A percentile compares a stretch with the other conserved stretches of the same genome.
Conservation (phyloP, 495 filamentous ascomycete genomes). For the Barbatosphaeria neglecta region DNA sequence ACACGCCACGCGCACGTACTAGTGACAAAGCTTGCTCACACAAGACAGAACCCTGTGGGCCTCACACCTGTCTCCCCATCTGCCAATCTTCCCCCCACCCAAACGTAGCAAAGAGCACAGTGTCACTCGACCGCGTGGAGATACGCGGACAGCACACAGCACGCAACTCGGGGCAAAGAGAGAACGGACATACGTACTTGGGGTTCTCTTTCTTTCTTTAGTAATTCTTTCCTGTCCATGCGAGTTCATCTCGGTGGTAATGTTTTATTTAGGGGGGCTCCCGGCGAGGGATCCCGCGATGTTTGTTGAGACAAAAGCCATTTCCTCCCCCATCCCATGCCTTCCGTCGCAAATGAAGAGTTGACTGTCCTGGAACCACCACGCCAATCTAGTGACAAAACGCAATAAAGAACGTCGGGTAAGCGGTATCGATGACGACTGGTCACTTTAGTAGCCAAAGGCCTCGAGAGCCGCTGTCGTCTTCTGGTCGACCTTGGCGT, state of each 20-base stretch:
- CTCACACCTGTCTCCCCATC: too few relatives aligned
- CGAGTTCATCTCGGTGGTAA: conserved; percentile 13
- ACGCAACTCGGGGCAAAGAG: background rate
- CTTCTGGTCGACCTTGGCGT: conserved; percentile 69
- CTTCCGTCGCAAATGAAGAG: conserved; percentile 27
- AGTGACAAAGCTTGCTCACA: too few relatives aligned
- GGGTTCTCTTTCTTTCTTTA: conserved; percentile 20
- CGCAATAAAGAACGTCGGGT: conserved; percentile 15
- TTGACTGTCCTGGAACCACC: conserved; percentile 25
- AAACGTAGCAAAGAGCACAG: too few relatives aligned
- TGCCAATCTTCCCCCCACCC: too few relatives aligned
- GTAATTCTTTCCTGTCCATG: conserved; percentile 21
- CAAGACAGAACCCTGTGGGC: too few relatives aligned
- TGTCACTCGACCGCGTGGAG: background rate
- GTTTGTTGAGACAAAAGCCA: conserved; percentile 11
- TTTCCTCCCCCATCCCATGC: conserved; percentile 18
- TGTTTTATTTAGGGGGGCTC: background rate
- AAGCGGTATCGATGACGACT: conserved; percentile 11
- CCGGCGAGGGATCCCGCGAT: background rate
- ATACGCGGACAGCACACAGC: background rate
- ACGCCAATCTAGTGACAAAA: conserved; percentile 31
- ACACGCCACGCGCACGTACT: too few relatives aligned
- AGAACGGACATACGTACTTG: background rate
- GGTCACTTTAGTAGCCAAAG: conserved; percentile 49
- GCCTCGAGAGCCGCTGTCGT: conserved; percentile 41